These are phyloP conservation scores for Neurospora sp. DNA, from an alignment of 495 filamentous ascomycete genomes.

Conservation along the genomic window DNA sequence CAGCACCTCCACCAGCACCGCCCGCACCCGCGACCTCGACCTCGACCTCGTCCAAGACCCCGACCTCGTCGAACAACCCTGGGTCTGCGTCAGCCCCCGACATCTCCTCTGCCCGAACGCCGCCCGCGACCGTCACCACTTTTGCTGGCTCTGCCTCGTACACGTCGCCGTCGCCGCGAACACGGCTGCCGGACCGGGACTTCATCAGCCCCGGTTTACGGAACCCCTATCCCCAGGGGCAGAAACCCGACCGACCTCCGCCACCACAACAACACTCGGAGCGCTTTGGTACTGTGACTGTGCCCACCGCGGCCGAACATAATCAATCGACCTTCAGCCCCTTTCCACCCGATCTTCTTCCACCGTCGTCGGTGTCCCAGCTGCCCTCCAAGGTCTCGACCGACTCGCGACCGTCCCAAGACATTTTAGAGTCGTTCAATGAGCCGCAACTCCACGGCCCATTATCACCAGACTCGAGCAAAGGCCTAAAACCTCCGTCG, in stretches of 20 bases:
- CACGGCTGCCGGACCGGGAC: constrained; percentile 4
- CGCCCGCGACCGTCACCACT: constrained; percentile 2
- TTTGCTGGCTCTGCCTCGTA: constrained; percentile 2
- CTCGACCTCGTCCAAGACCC: constrained; percentile 2
- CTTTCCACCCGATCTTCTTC: constrained; percentile 15
- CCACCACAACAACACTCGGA: constrained; percentile 2
- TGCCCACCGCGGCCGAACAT: background rate
- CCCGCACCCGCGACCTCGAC: constrained; percentile 8
- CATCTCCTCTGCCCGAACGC: constrained; percentile 3
- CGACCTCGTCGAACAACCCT: background rate
- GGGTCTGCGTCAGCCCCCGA: constrained; percentile 1
- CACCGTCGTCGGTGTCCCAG: constrained; percentile 28
- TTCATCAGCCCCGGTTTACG: constrained; percentile 2
- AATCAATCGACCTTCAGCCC: constrained; percentile 1
- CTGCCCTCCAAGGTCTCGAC: constrained; percentile 22
- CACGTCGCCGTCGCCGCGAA: constrained; percentile 13
- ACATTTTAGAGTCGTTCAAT: constrained; percentile 23
- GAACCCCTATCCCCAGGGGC: constrained; percentile 5
- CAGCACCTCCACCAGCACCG: background rate
- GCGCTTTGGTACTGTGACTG: constrained; percentile 3
- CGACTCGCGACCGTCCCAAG: background rate
- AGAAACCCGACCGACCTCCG: background rate
- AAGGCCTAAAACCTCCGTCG: constrained; percentile 14
- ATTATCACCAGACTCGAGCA: constrained; percentile 8
- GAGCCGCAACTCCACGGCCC: constrained; percentile 11